Percentiles rank a stretch among this genome's conserved stretches.
Evolutionary conservation across 768 basidiomycete species (phyloP).

Genomic region (Trametes meyenii): DNA sequence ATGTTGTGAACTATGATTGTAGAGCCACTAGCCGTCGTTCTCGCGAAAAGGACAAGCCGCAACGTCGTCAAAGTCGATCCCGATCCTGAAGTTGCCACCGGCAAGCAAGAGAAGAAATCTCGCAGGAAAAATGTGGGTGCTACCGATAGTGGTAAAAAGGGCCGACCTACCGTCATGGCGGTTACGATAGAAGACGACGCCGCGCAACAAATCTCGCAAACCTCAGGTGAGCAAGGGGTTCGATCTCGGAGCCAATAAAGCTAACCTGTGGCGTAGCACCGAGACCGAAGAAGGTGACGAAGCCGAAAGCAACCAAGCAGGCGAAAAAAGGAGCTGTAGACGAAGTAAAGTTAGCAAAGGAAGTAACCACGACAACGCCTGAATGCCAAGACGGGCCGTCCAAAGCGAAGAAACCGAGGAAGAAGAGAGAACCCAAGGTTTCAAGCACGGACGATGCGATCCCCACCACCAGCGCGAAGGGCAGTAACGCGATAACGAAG

Average conservation of each 20-base stretch:
- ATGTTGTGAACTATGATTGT: not conserved
- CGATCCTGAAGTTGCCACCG: not conserved
- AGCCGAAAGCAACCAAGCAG: not conserved
- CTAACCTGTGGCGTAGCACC: not conserved
- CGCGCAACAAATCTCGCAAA: not conserved
- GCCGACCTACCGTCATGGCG: not conserved
- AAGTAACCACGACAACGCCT: not conserved
- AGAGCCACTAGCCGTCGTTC: constrained; percentile 10
- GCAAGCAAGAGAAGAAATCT: not conserved
- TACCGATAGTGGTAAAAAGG: not conserved
- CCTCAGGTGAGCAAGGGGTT: not conserved
- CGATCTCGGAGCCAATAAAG: not conserved
- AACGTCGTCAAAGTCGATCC: not conserved
- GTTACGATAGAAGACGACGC: not conserved
- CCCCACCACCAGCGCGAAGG: not conserved
- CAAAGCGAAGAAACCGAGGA: not conserved
- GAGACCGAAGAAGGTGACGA: not conserved
- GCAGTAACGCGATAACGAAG: too few relatives aligned
- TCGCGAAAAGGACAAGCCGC: constrained; percentile 1
- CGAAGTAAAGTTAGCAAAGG: not conserved
- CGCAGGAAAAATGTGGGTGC: not conserved
- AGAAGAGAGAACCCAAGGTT: not conserved
- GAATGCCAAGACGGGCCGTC: not conserved
- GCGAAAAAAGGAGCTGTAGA: not conserved
- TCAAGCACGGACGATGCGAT: not conserved